Percentiles rank a stretch among this genome's conserved stretches.
phyloP scores from a whole-genome alignment of 2,329 filamentous ascomycete genomes.

The Sporothrix curviconia region DNA sequence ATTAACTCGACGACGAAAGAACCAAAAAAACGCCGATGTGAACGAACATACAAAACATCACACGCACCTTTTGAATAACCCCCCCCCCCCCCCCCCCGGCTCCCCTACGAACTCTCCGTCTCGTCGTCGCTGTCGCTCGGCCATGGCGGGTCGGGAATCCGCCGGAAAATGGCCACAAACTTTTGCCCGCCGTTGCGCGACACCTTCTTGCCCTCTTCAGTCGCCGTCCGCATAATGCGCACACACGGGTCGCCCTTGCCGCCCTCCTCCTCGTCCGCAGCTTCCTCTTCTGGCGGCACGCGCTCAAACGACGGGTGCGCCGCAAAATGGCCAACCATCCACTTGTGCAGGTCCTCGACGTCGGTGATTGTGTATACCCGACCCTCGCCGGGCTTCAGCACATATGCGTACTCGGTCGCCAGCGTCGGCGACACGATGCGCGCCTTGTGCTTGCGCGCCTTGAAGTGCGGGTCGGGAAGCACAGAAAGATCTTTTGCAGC shows the following conservation, averaged over 20 bases:
- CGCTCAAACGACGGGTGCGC: constrained; percentile 73
- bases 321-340: constrained; percentile 86
- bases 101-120: not conserved
- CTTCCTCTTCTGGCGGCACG: constrained; percentile 55
- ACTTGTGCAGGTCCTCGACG: constrained; percentile 85
- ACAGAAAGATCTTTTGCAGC: constrained; percentile 88
- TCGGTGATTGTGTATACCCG: constrained; percentile 95
- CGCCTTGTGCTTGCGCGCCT: constrained; percentile 93
- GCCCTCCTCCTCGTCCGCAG: constrained; percentile 36
- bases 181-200: constrained; percentile 83
- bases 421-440: constrained; percentile 84
- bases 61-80: no score
- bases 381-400: constrained; percentile 66
- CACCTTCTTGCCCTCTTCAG: constrained; percentile 97
- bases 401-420: constrained; percentile 90
- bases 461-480: constrained; percentile 99
- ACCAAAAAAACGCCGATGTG: not conserved
- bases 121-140: constrained; percentile 3
- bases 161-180: constrained; percentile 81
- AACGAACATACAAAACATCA: not conserved
- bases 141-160: constrained; percentile 76
- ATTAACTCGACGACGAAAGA: no score
- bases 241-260: constrained; percentile 54
- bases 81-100: no score
- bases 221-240: constrained; percentile 69